Percentiles rank a stretch among this genome's conserved stretches.
These are phyloP conservation scores for Yarrowia phangngaensis DNA, from an alignment of 805 yeast species.

Conservation along the genomic window DNA sequence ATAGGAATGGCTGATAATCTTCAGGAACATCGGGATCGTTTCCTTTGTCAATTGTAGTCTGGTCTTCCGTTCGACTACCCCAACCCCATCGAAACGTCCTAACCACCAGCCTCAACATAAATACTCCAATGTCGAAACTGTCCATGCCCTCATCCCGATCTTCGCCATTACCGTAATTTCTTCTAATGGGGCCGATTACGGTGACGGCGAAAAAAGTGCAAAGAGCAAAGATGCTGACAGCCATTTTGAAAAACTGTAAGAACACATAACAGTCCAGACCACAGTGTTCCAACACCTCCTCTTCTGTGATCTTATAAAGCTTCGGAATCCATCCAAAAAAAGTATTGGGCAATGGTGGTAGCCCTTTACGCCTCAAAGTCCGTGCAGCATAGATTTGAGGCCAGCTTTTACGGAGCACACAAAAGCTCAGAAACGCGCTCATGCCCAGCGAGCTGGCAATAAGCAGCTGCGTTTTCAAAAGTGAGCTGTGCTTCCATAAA, in stretches of 20 bases:
- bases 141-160: constrained; percentile 26
- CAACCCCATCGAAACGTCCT: background rate
- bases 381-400: constrained; percentile 86
- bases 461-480: constrained; percentile 71
- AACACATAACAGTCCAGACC: constrained; percentile 94
- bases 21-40: too few relatives aligned
- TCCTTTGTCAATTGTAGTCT: too few relatives aligned
- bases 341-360: constrained; percentile 56
- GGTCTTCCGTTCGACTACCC: too few relatives aligned
- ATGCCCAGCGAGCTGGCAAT: constrained; percentile 68
- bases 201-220: constrained; percentile 68
- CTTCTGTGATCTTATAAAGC: constrained; percentile 61
- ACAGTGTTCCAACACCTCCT: constrained; percentile 78
- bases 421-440: constrained; percentile 63
- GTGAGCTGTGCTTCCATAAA: constrained; percentile 43
- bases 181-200: constrained; percentile 82
- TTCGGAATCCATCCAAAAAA: constrained; percentile 80
- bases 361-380: constrained; percentile 45
- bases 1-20: constrained; percentile 56
- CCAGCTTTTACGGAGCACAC: constrained; percentile 65
- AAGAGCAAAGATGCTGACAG: constrained; percentile 61
- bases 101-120: background rate
- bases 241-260: constrained; percentile 83
- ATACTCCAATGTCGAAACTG: constrained; percentile 2
- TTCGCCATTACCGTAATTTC: constrained; percentile 58